These are phyloP conservation scores for Monosporascus cannonballus DNA, from an alignment of 2,329 filamentous ascomycete genomes.

Conservation along the genomic window DNA sequence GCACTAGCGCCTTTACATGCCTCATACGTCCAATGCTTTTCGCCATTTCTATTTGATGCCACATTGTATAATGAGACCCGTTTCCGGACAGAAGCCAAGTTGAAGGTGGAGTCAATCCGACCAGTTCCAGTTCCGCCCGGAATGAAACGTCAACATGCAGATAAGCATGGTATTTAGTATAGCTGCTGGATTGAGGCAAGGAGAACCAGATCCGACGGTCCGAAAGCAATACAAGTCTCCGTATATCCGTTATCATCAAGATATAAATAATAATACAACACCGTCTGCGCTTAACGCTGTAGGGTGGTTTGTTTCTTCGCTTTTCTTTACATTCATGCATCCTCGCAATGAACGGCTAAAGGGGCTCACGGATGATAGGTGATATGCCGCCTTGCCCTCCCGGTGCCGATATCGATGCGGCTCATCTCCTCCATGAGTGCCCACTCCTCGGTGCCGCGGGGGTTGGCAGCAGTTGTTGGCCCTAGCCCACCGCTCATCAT, in stretches of 20 bases:
- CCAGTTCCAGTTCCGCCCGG: no score
- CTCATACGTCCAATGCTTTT: no score
- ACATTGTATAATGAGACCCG: no score
- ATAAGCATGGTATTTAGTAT: no score
- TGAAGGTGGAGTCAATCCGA: no score
- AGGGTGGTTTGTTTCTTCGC: not conserved
- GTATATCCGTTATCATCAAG: not conserved
- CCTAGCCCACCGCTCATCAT: conserved; percentile 36
- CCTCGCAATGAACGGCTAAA: not conserved
- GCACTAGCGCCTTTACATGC: no score
- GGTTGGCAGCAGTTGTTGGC: conserved; percentile 11
- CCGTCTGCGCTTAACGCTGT: not conserved
- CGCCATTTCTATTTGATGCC: no score
- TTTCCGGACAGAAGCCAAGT: no score
- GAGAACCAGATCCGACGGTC: no score
- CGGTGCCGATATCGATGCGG: conserved; percentile 59
- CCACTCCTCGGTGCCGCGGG: conserved; percentile 40
- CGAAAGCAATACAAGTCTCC: not conserved
- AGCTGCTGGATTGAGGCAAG: no score
- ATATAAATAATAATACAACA: not conserved
- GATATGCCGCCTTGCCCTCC: conserved; percentile 45
- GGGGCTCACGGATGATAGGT: not conserved
- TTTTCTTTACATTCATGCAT: not conserved
- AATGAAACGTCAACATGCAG: no score
- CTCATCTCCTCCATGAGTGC: conserved; percentile 67